These are phyloP conservation scores for Salix brachista DNA, from an alignment of 345 rosid genomes.

Conservation along the genomic window DNA sequence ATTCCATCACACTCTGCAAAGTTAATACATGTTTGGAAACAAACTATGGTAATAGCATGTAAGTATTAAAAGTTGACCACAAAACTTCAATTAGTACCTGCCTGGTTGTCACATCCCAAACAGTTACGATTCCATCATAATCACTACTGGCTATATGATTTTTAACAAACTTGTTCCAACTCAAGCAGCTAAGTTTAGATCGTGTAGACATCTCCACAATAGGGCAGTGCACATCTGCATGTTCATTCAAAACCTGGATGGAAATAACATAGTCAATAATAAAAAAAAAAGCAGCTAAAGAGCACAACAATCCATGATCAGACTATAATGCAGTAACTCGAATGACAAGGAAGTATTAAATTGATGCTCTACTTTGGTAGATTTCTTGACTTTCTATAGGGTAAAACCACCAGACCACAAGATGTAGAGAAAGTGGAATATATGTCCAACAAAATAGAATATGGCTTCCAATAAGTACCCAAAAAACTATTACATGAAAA, in stretches of 20 bases:
- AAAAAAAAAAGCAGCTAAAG: background rate
- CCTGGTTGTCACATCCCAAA: slow-evolving; percentile 95
- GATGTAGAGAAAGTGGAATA: background rate
- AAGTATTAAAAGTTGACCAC: slow-evolving; percentile 7
- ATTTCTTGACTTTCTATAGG: background rate
- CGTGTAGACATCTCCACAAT: slow-evolving; percentile 95
- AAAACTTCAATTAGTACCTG: slow-evolving; percentile 42
- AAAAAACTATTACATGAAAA: background rate
- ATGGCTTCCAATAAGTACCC: background rate
- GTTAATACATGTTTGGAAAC: background rate
- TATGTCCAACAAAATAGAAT: background rate
- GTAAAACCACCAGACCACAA: background rate
- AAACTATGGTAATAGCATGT: slow-evolving; percentile 3
- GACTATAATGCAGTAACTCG: background rate
- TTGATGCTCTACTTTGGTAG: background rate
- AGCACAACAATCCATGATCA: background rate
- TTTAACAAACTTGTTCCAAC: slow-evolving; percentile 92
- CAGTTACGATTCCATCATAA: slow-evolving; percentile 96
- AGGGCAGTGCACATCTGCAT: slow-evolving; percentile 72
- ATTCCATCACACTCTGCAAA: slow-evolving; percentile 85
- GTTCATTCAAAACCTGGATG: slow-evolving; percentile 79
- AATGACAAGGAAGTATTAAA: background rate
- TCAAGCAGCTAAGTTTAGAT: slow-evolving; percentile 95
- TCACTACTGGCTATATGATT: slow-evolving; percentile 98
- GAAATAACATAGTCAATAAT: slow-evolving; percentile 1